phyloP scores from a whole-genome alignment of 495 filamentous ascomycete genomes.

The Penicillium waksmanii region DNA sequence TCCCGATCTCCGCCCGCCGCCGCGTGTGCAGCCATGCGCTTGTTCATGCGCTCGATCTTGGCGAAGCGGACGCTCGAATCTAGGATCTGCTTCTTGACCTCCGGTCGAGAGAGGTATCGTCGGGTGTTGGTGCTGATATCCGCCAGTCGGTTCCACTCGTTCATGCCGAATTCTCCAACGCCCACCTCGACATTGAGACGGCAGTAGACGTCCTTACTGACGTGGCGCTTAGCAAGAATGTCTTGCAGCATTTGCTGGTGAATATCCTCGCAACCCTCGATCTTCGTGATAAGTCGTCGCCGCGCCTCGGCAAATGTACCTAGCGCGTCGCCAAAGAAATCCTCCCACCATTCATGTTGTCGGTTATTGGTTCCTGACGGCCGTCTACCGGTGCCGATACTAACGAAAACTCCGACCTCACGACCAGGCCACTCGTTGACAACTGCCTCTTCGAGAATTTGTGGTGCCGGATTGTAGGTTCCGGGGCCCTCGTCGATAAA shows the following conservation, averaged over 20 bases:
- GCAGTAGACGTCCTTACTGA: constrained; percentile 91
- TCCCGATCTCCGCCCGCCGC: constrained; percentile 40
- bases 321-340: constrained; percentile 71
- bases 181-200: constrained; percentile 97
- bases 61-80: constrained; percentile 80
- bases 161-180: constrained; percentile 98
- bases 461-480: constrained; percentile 87
- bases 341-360: constrained; percentile 86
- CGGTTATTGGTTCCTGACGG: constrained; percentile 70
- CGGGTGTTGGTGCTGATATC: constrained; percentile 93
- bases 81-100: constrained; percentile 74
- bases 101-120: constrained; percentile 73
- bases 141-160: constrained; percentile 90
- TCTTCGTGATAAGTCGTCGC: constrained; percentile 79
- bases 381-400: constrained; percentile 88
- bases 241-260: constrained; percentile 83
- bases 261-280: constrained; percentile 91
- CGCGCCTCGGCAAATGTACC: constrained; percentile 90
- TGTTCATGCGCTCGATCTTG: constrained; percentile 74
- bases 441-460: constrained; percentile 85
- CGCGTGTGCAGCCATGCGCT: constrained; percentile 42
- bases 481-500: constrained; percentile 94
- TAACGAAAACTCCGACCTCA: constrained; percentile 86
- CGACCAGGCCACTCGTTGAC: constrained; percentile 94
- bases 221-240: constrained; percentile 72